Conservation (phyloP, 257 asterid species). For the Solanum pimpinellifolium region DNA sequence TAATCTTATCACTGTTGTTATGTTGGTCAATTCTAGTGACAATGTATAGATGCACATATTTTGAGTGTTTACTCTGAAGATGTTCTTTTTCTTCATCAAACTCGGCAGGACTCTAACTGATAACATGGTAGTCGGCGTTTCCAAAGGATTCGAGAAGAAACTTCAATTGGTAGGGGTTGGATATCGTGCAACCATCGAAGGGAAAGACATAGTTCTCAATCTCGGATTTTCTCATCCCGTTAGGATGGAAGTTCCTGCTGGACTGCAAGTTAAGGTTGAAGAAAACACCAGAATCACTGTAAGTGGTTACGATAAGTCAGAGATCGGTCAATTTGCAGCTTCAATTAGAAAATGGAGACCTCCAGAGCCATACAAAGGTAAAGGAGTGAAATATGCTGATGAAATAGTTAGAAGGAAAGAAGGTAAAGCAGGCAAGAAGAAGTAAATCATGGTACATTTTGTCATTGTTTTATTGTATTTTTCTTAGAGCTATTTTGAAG, state of each 20-base stretch:
- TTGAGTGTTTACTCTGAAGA: neutral
- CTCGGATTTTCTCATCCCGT: slow-evolving; percentile 97
- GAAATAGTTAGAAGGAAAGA: slow-evolving; percentile 87
- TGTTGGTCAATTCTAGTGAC: neutral
- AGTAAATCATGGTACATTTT: slow-evolving; percentile 11
- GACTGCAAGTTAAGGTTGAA: slow-evolving; percentile 80
- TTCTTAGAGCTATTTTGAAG: neutral
- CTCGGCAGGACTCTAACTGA: slow-evolving; percentile 78
- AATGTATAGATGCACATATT: neutral
- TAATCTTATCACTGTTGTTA: neutral
- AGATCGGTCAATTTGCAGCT: slow-evolving; percentile 89
- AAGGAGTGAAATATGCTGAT: slow-evolving; percentile 91
- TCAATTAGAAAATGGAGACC: slow-evolving; percentile 96
- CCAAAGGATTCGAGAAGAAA: slow-evolving; percentile 89
- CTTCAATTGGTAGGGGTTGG: slow-evolving; percentile 93
- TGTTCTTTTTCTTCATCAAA: neutral
- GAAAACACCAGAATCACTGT: slow-evolving; percentile 82
- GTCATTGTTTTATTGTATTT: neutral
- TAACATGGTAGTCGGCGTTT: slow-evolving; percentile 95
- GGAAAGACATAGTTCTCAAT: slow-evolving; percentile 74
- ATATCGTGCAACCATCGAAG: slow-evolving; percentile 84
- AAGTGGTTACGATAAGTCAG: slow-evolving; percentile 78
- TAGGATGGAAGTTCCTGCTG: slow-evolving; percentile 65
- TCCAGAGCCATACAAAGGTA: slow-evolving; percentile 98
- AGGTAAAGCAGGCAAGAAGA: slow-evolving; percentile 97